phyloP scores from a whole-genome alignment of 495 filamentous ascomycete genomes.

The Podospora australis region DNA sequence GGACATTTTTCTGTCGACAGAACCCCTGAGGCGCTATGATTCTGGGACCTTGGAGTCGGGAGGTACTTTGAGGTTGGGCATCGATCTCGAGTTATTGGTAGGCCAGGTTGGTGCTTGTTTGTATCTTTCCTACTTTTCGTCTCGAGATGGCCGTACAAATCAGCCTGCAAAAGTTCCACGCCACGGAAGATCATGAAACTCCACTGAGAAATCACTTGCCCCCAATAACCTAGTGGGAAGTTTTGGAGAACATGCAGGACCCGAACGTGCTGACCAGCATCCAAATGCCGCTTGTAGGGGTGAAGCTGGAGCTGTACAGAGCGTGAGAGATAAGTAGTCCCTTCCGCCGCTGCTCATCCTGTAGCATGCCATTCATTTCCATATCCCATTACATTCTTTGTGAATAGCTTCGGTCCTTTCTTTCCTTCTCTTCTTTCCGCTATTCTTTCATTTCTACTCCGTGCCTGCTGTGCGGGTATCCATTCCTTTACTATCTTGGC shows the following conservation, averaged over 20 bases:
- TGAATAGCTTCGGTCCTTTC: constrained; percentile 24
- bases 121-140: constrained; percentile 2
- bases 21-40: constrained; percentile 3
- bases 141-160: constrained; percentile 11
- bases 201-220: background rate
- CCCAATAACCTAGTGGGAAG: background rate
- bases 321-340: constrained; percentile 13
- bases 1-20: too few relatives aligned
- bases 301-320: too few relatives aligned
- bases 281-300: background rate
- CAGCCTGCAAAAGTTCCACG: constrained; percentile 5
- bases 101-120: background rate
- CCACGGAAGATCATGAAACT: constrained; percentile 13
- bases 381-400: constrained; percentile 10
- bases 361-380: constrained; percentile 1
- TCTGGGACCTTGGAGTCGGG: background rate
- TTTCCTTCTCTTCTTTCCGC: constrained; percentile 15
- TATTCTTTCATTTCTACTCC: constrained; percentile 6
- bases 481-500: constrained; percentile 19
- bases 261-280: too few relatives aligned
- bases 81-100: too few relatives aligned
- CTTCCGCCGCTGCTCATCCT: constrained; percentile 2
- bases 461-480: constrained; percentile 32
- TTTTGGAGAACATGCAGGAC: too few relatives aligned
- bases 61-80: too few relatives aligned